Evolutionary conservation across 2,329 filamentous ascomycete species (phyloP).

Genomic region (Plectosphaerella sp.): DNA sequence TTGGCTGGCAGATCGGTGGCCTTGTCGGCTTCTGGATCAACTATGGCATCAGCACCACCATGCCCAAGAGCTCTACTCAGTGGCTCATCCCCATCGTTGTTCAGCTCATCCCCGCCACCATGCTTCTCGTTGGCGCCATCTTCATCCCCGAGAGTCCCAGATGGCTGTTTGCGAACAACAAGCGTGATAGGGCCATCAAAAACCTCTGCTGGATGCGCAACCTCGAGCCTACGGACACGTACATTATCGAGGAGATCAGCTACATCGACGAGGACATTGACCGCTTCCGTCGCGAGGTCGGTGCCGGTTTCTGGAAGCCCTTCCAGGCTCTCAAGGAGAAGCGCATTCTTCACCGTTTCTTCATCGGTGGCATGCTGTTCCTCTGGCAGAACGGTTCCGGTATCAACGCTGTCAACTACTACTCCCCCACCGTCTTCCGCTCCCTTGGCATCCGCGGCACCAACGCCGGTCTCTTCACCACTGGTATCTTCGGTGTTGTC

Average conservation of each 20-base stretch:
- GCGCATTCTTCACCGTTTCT: slow-evolving; percentile 65
- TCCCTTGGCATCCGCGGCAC: slow-evolving; percentile 41
- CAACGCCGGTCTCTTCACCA: slow-evolving; percentile 49
- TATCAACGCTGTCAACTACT: slow-evolving; percentile 79
- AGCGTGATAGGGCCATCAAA: slow-evolving; percentile 52
- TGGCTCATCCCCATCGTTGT: slow-evolving; percentile 64
- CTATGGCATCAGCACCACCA: slow-evolving; percentile 53
- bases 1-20: slow-evolving; percentile 61
- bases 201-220: slow-evolving; percentile 63
- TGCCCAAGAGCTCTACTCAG: slow-evolving; percentile 43
- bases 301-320: slow-evolving; percentile 71
- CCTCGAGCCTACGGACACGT: slow-evolving; percentile 49
- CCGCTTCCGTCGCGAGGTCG: slow-evolving; percentile 56
- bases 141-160: slow-evolving; percentile 64
- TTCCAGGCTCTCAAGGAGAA: slow-evolving; percentile 54
- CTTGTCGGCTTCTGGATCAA: slow-evolving; percentile 60
- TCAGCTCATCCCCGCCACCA: slow-evolving; percentile 62
- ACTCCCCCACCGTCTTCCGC: slow-evolving; percentile 63
- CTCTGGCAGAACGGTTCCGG: slow-evolving; percentile 70
- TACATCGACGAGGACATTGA: slow-evolving; percentile 68
- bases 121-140: slow-evolving; percentile 55
- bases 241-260: slow-evolving; percentile 69
- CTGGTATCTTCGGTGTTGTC: slow-evolving; percentile 73
- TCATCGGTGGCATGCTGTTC: slow-evolving; percentile 70
- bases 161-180: slow-evolving; percentile 62